Evolutionary conservation across 768 basidiomycete species (phyloP).

Genomic region (Lactarius quietus): DNA sequence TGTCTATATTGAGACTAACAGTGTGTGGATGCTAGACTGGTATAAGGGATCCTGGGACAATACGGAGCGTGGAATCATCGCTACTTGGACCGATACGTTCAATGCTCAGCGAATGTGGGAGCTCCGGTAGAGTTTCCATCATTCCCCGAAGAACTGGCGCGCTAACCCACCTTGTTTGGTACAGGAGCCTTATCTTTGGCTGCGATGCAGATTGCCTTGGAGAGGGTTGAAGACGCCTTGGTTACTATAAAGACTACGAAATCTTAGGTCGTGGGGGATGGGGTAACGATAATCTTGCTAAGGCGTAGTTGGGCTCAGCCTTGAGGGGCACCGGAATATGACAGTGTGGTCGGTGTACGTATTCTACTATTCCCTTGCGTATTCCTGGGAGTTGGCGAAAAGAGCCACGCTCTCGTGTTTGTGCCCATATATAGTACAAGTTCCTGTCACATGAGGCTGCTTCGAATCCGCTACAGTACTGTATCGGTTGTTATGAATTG

Average conservation of each 20-base stretch:
- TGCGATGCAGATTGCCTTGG: conserved; percentile 23
- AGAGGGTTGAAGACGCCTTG: conserved; percentile 26
- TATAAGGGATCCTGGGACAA: conserved; percentile 27
- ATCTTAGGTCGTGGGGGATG: not conserved
- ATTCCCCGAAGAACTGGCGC: not conserved
- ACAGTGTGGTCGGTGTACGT: not conserved
- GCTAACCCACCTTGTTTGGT: conserved; percentile 15
- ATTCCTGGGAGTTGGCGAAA: not conserved
- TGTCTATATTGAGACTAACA: not conserved
- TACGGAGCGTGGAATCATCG: conserved; percentile 12
- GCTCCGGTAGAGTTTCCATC: conserved; percentile 2
- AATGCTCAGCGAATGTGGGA: conserved; percentile 10
- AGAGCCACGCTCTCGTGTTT: not conserved
- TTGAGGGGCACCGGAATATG: not conserved
- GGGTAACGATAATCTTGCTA: not conserved
- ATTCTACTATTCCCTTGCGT: not conserved
- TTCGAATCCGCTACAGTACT: not conserved
- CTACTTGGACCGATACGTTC: conserved; percentile 20
- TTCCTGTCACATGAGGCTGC: not conserved
- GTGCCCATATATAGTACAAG: not conserved
- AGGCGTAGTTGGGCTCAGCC: not conserved
- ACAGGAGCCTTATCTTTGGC: conserved; percentile 22
- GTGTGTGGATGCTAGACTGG: conserved; percentile 30
- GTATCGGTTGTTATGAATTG: not conserved
- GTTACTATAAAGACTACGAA: not conserved